These are phyloP conservation scores for Aspergillus neotritici DNA, from an alignment of 2,329 filamentous ascomycete species.

Conservation along the genomic window DNA sequence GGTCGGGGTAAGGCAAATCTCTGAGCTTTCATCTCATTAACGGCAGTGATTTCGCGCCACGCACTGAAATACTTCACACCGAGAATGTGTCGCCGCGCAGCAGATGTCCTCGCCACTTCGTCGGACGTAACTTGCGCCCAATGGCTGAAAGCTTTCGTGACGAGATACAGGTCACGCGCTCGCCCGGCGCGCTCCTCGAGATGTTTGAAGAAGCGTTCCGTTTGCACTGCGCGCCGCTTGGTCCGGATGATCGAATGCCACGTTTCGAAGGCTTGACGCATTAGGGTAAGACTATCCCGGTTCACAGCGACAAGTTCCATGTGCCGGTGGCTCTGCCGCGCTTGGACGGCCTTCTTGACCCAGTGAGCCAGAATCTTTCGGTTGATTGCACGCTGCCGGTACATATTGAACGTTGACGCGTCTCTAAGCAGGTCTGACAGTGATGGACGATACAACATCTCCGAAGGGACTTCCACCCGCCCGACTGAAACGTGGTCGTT, in stretches of 20 bases:
- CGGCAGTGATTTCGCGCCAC: slow-evolving; percentile 61
- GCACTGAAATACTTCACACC: slow-evolving; percentile 63
- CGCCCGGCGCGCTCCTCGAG: slow-evolving; percentile 56
- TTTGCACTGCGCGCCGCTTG: slow-evolving; percentile 42
- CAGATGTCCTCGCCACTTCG: slow-evolving; percentile 59
- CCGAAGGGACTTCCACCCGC: slow-evolving; percentile 26
- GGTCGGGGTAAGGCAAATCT: slow-evolving; percentile 51
- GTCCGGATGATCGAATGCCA: slow-evolving; percentile 42
- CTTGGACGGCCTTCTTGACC: slow-evolving; percentile 41
- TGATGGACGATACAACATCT: slow-evolving; percentile 45
- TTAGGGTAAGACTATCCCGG: slow-evolving; percentile 47
- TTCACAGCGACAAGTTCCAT: slow-evolving; percentile 44
- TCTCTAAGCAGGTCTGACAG: slow-evolving; percentile 48
- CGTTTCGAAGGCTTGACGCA: slow-evolving; percentile 49
- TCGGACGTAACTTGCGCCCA: slow-evolving; percentile 64
- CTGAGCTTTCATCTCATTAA: slow-evolving; percentile 52
- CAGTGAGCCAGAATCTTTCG: slow-evolving; percentile 43
- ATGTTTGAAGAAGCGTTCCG: slow-evolving; percentile 49
- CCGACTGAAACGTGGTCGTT: slow-evolving; percentile 21
- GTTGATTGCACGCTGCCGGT: slow-evolving; percentile 35
- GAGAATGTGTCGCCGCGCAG: slow-evolving; percentile 65
- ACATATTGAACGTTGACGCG: slow-evolving; percentile 45
- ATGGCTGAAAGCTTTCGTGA: slow-evolving; percentile 60
- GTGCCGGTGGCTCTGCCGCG: slow-evolving; percentile 31
- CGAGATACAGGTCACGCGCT: slow-evolving; percentile 60